phyloP scores from a whole-genome alignment of 768 basidiomycete species.

The Pleurotus sapidus region DNA sequence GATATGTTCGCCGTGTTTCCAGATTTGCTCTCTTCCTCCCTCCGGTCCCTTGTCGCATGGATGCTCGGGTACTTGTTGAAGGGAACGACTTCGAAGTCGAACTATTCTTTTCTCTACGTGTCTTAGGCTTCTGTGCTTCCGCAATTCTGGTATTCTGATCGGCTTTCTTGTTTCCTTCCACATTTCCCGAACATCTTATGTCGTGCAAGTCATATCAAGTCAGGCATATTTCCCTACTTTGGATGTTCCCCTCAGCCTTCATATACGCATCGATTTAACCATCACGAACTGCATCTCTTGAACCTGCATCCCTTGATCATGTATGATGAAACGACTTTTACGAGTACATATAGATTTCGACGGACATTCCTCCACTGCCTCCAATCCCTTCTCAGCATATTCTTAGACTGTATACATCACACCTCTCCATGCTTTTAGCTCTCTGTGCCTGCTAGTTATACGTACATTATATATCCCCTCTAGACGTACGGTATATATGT shows the following conservation, averaged over 20 bases:
- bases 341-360: not conserved
- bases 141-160: no score
- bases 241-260: not conserved
- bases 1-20: not conserved
- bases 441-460: not conserved
- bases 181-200: not conserved
- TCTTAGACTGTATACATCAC: not conserved
- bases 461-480: slow-evolving; percentile 3
- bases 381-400: not conserved
- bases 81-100: no score
- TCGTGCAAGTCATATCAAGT: not conserved
- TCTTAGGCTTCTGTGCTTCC: no score
- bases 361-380: not conserved
- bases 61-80: not conserved
- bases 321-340: not conserved
- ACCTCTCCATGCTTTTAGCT: not conserved
- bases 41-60: not conserved
- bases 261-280: not conserved
- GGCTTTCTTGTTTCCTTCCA: no score
- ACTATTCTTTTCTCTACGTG: no score
- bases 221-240: not conserved
- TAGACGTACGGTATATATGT: slow-evolving; percentile 1
- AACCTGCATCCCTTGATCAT: not conserved
- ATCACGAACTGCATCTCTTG: not conserved
- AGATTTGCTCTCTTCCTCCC: not conserved